These are phyloP conservation scores for Pueraria montana DNA, from an alignment of 306 rosid species.

Conservation along the genomic window DNA sequence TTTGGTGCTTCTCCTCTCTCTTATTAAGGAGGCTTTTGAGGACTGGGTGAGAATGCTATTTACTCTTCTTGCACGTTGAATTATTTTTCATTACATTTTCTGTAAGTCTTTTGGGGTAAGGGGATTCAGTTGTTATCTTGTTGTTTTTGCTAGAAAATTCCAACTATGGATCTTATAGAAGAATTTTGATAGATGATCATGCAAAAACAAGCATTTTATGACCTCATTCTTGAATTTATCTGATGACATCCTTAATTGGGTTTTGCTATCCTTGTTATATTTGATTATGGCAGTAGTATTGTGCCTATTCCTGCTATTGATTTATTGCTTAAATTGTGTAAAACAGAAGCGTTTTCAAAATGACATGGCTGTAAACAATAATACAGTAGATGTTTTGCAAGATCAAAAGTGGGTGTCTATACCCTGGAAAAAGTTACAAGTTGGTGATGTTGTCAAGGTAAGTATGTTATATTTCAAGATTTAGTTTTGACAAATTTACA, in stretches of 20 bases:
- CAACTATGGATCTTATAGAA: background rate
- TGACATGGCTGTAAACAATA: constrained; percentile 84
- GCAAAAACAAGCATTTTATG: constrained; percentile 24
- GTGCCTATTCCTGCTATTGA: constrained; percentile 18
- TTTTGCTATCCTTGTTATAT: background rate
- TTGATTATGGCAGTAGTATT: constrained; percentile 24
- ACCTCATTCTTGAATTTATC: background rate
- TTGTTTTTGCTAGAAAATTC: constrained; percentile 13
- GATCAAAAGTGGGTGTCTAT: constrained; percentile 83
- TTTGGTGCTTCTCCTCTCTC: constrained; percentile 91
- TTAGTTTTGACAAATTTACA: constrained; percentile 30
- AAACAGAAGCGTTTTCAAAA: constrained; percentile 95
- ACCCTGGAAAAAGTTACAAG: constrained; percentile 94
- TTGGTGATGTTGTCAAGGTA: constrained; percentile 90
- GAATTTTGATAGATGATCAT: background rate
- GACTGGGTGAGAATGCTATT: constrained; percentile 79
- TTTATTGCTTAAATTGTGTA: constrained; percentile 41
- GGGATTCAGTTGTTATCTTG: constrained; percentile 32
- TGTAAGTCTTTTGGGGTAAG: background rate
- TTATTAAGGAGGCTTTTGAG: constrained; percentile 93
- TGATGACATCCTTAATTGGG: constrained; percentile 7
- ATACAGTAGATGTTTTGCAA: constrained; percentile 76
- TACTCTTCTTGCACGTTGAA: constrained; percentile 27
- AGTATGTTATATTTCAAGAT: constrained; percentile 47
- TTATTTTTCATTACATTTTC: constrained; percentile 21